Conservation (phyloP, 2,329 filamentous ascomycete species). For the Rhynchosporium agropyri region DNA sequence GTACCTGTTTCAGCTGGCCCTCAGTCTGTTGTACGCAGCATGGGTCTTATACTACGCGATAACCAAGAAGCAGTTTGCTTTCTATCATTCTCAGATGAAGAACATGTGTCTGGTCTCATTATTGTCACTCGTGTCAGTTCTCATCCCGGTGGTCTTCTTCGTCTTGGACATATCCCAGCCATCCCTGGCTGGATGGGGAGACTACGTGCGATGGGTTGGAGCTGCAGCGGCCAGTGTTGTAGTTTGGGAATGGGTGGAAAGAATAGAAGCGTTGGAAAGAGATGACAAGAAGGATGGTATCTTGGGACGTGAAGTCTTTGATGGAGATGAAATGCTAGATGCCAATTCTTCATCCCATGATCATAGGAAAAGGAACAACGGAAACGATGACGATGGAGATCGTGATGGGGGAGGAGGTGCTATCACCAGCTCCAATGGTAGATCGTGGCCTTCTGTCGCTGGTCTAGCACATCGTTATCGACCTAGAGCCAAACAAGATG, state of each 20-base stretch:
- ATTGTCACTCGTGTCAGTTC: constrained; percentile 63
- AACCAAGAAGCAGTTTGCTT: constrained; percentile 71
- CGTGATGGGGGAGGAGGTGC: constrained; percentile 27
- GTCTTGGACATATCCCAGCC: constrained; percentile 72
- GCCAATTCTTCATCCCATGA: constrained; percentile 55
- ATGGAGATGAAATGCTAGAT: constrained; percentile 74
- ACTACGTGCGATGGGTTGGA: constrained; percentile 77
- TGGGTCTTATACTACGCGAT: constrained; percentile 76
- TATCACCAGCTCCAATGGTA: constrained; percentile 34
- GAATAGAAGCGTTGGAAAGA: constrained; percentile 72
- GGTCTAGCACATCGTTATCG: constrained; percentile 38
- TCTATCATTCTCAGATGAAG: constrained; percentile 72
- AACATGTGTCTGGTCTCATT: constrained; percentile 70
- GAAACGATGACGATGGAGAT: constrained; percentile 33
- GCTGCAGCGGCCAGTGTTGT: constrained; percentile 76
- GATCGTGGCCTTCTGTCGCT: constrained; percentile 48
- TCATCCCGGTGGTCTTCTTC: constrained; percentile 76
- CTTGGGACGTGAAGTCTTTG: constrained; percentile 70
- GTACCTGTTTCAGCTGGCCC: constrained; percentile 71
- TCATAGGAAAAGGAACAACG: constrained; percentile 42
- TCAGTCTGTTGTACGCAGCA: constrained; percentile 71
- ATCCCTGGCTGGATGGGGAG: constrained; percentile 72
- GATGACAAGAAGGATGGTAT: constrained; percentile 75
- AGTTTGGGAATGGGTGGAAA: constrained; percentile 80
- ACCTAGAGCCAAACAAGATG: constrained; percentile 30